Evolutionary conservation across 2,329 filamentous ascomycete species (phyloP).

Genomic region (Penicillium hesseltinei): DNA sequence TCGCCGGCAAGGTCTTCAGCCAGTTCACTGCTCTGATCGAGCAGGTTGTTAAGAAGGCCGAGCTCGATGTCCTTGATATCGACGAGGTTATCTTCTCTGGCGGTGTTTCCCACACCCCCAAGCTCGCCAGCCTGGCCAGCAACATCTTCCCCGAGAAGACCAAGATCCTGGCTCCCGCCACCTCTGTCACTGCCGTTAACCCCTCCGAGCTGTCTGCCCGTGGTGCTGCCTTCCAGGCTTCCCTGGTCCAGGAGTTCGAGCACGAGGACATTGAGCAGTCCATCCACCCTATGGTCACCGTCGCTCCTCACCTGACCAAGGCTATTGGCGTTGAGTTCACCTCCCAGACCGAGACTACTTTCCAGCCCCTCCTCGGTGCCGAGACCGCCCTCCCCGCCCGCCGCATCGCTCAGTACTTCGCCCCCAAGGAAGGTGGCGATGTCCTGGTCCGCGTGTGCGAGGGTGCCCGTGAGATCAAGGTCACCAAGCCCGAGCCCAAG

Average conservation of each 20-base stretch:
- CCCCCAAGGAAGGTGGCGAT: conserved; percentile 77
- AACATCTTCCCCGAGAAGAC: conserved; percentile 79
- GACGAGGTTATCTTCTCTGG: conserved; percentile 93
- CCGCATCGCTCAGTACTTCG: conserved; percentile 74
- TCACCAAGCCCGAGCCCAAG: conserved; percentile 83
- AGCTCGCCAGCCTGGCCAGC: conserved; percentile 78
- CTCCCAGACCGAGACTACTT: conserved; percentile 62
- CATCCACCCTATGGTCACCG: conserved; percentile 91
- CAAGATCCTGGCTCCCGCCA: conserved; percentile 77
- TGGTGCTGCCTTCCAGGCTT: conserved; percentile 93
- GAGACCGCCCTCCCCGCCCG: conserved; percentile 90
- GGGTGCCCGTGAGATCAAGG: conserved; percentile 86
- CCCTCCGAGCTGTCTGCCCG: conserved; percentile 85
- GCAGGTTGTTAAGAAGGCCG: conserved; percentile 83
- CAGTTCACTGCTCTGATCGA: conserved; percentile 85
- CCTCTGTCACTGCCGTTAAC: conserved; percentile 76
- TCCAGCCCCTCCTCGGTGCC: conserved; percentile 75
- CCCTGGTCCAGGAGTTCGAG: conserved; percentile 91
- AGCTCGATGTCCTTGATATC: conserved; percentile 85
- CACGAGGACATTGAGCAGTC: conserved; percentile 91
- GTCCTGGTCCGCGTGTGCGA: conserved; percentile 86
- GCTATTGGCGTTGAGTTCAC: conserved; percentile 81
- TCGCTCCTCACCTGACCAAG: conserved; percentile 83
- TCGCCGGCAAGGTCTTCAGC: conserved; percentile 80
- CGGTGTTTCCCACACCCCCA: conserved; percentile 88